These are phyloP conservation scores for Salvia sclarea DNA, from an alignment of 305 asterid genomes.

Conservation along the genomic window DNA sequence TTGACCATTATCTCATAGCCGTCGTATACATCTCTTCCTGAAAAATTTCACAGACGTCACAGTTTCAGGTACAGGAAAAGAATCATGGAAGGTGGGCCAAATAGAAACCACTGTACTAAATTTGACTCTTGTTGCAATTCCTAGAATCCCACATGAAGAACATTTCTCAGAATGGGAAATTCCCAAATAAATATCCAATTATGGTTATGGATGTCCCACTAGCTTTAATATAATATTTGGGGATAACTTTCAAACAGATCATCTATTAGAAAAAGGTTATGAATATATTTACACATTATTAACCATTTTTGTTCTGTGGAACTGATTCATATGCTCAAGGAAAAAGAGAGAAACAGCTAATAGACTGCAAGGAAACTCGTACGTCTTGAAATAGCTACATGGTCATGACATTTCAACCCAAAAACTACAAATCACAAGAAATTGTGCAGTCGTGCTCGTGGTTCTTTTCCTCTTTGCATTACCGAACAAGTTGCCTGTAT, in stretches of 20 bases:
- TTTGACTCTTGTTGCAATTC: neutral
- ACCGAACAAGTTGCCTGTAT: neutral
- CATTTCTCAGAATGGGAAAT: neutral
- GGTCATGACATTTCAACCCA: slow-evolving; percentile 13
- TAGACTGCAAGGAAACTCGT: slow-evolving; percentile 1
- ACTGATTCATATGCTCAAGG: slow-evolving; percentile 1
- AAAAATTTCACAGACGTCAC: slow-evolving; percentile 25
- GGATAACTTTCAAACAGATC: neutral
- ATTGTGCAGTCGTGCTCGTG: neutral
- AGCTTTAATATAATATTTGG: neutral
- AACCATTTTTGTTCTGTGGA: neutral
- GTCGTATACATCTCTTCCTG: slow-evolving; percentile 66
- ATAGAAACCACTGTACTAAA: neutral
- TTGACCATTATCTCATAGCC: slow-evolving; percentile 59
- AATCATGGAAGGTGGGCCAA: slow-evolving; percentile 22
- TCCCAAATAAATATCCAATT: neutral
- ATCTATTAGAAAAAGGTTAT: no score
- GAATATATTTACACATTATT: neutral
- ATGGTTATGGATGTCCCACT: neutral
- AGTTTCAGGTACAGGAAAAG: slow-evolving; percentile 30
- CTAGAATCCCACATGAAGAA: neutral
- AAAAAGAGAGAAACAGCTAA: neutral
- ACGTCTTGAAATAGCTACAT: neutral
- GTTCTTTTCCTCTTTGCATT: slow-evolving; percentile 1
- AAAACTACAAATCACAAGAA: slow-evolving; percentile 14